Conservation (phyloP, 371 early-diverging fungal species). For the Mucor indicus region DNA sequence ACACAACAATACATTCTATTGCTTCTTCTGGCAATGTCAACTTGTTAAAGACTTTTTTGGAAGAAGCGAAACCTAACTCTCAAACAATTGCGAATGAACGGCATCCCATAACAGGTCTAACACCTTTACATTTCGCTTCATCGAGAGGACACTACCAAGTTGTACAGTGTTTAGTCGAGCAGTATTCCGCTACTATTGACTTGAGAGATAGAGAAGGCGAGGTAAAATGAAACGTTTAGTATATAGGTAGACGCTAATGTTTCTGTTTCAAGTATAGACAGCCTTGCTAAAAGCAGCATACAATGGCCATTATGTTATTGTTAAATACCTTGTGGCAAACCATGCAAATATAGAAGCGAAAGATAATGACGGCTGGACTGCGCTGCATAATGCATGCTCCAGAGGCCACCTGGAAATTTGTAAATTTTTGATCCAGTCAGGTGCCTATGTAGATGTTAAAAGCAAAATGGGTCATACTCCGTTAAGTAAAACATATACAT, state of each 20-base stretch:
- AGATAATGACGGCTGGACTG: slow-evolving; percentile 85
- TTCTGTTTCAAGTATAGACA: too few relatives aligned
- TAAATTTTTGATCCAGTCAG: slow-evolving; percentile 53
- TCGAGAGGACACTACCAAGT: slow-evolving; percentile 66
- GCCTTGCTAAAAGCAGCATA: slow-evolving; percentile 78
- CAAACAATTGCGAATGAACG: slow-evolving; percentile 44
- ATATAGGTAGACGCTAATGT: too few relatives aligned
- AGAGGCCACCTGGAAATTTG: slow-evolving; percentile 61
- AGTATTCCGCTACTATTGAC: slow-evolving; percentile 66
- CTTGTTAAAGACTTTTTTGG: slow-evolving; percentile 29
- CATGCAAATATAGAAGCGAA: slow-evolving; percentile 65
- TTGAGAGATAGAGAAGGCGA: slow-evolving; percentile 69
- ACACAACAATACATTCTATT: slow-evolving; percentile 30
- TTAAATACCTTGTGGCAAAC: slow-evolving; percentile 59
- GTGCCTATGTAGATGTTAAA: slow-evolving; percentile 58
- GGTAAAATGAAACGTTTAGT: too few relatives aligned
- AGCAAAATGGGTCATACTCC: slow-evolving; percentile 75
- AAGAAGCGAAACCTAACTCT: too few relatives aligned
- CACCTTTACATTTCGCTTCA: slow-evolving; percentile 69
- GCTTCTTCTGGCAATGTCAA: slow-evolving; percentile 39
- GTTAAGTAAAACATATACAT: slow-evolving; percentile 73
- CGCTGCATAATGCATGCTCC: slow-evolving; percentile 78
- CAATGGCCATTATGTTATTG: slow-evolving; percentile 63
- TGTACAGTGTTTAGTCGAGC: slow-evolving; percentile 63
- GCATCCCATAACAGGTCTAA: slow-evolving; percentile 59